phyloP scores from a whole-genome alignment of 495 filamentous ascomycete genomes.

The Umbilicaria muhlenbergii region DNA sequence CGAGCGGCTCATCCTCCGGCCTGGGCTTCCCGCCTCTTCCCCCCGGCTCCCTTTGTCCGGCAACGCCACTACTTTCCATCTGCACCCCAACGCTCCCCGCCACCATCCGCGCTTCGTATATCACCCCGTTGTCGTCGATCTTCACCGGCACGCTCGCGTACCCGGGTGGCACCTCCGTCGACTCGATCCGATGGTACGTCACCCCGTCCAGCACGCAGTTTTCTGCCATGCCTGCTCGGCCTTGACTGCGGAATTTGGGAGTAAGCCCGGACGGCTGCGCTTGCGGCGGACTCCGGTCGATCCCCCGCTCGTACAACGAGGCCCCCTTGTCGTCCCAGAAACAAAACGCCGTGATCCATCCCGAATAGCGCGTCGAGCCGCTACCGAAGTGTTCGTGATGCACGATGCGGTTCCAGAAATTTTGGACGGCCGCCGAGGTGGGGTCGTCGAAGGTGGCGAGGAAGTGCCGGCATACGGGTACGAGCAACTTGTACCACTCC shows the following conservation, averaged over 20 bases:
- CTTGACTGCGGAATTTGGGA: no score
- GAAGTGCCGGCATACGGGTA: constrained; percentile 15
- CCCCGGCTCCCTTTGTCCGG: neutral
- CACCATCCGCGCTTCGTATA: constrained; percentile 14
- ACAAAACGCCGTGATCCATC: constrained; percentile 34
- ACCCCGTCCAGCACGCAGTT: constrained; percentile 9
- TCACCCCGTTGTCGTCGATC: constrained; percentile 15
- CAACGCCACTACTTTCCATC: constrained; percentile 10
- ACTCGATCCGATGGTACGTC: constrained; percentile 8
- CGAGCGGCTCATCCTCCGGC: neutral
- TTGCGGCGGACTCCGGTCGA: no score
- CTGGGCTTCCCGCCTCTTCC: no score
- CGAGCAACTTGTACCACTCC: constrained; percentile 10
- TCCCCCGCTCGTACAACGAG: constrained; percentile 2
- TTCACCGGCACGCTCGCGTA: constrained; percentile 17
- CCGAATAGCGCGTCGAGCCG: constrained; percentile 17
- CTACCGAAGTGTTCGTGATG: constrained; percentile 9
- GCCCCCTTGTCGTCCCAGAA: constrained; percentile 27
- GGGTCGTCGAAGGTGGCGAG: constrained; percentile 16
- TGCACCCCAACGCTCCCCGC: constrained; percentile 20
- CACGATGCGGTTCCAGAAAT: constrained; percentile 29
- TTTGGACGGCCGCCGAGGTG: constrained; percentile 3
- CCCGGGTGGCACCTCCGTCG: constrained; percentile 12
- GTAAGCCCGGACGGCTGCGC: no score
- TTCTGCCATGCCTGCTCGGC: no score